phyloP scores from a whole-genome alignment of 345 rosid species.

The Populus tremula region DNA sequence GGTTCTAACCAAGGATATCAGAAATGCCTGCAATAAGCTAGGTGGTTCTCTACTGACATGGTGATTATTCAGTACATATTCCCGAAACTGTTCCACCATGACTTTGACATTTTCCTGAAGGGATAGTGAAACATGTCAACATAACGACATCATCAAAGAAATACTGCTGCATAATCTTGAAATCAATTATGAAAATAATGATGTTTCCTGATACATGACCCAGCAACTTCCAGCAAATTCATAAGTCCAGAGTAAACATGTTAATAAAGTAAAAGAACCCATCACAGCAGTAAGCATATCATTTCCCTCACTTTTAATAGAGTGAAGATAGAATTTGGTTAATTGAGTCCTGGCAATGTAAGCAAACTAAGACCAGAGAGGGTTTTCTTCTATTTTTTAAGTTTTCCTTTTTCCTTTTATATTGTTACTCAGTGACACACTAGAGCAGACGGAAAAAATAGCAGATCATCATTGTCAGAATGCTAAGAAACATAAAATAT shows the following conservation, averaged over 20 bases:
- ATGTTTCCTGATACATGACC: conserved; percentile 1
- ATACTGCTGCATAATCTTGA: not conserved
- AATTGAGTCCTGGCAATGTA: not conserved
- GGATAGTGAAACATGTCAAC: conserved; percentile 15
- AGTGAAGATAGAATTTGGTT: not conserved
- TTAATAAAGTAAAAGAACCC: not conserved
- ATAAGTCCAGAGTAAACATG: not conserved
- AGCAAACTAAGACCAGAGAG: not conserved
- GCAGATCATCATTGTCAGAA: not conserved
- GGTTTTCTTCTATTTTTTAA: not conserved
- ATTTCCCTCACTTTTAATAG: not conserved
- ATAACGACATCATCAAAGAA: not conserved
- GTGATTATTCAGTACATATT: conserved; percentile 69
- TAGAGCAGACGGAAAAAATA: not conserved
- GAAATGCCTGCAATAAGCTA: conserved; percentile 72
- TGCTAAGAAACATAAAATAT: not conserved
- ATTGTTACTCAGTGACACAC: not conserved
- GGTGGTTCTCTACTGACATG: conserved; percentile 53
- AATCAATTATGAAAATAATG: not conserved
- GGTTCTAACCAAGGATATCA: conserved; percentile 69
- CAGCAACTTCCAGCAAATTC: not conserved
- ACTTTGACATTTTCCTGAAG: conserved; percentile 65
- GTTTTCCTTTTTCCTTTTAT: not conserved
- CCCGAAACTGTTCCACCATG: conserved; percentile 57
- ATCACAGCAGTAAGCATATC: not conserved